Base-by-base conservation (phyloP, 768 basidiomycete genomes). In the Lyophyllum semitale region DNA sequence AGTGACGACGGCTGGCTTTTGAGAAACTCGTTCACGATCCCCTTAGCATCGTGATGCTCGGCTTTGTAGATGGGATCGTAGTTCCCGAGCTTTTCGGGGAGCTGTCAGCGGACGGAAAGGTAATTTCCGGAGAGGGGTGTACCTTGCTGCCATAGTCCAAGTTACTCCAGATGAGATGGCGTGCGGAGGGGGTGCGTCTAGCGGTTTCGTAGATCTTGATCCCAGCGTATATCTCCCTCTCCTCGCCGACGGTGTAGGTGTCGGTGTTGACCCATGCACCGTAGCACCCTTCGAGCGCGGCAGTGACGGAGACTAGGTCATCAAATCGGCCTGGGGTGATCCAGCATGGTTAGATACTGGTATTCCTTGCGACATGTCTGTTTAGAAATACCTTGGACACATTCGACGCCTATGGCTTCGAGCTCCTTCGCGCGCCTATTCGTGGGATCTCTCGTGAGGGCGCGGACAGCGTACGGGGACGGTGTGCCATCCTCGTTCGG, bases 131-230 rank as follows among this genome's bases (percentile, higher is more conserved):
- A 18, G 17, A 38, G 37, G 7, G n/a, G 15, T n/a, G 17, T 27
- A 77, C 76, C 70, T 76, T 77, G 62, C 67, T 66, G 5, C 62
- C 66, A 58, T 78, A 78, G 54, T 77, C 75, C 17, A 78, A 59
- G 55, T 67, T 74, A 58, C 75, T 75, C 70, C 71, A 79, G 22
- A 79, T 66, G 43, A 73, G 73, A 59, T 79, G 77, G 22, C 69
- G 61, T 57, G 75, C 60, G 13, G 69, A 57, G 11, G 58, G 57
- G 12, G 59, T 66, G 27, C 71, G 67, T 47, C 73, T 69, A 2
- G 77, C 74, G 8, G 66, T 60, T 54, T 79, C 77, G 57, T 74
- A 78, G 11, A 79, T 72, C 50, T 73, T 67, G 49, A 78, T 71
- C 1, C 74, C 76, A 13, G 65, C 63, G 51, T 66, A 74, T 0